phyloP scores from a whole-genome alignment of 2,329 filamentous ascomycete genomes.

The Neobulgaria alba region DNA sequence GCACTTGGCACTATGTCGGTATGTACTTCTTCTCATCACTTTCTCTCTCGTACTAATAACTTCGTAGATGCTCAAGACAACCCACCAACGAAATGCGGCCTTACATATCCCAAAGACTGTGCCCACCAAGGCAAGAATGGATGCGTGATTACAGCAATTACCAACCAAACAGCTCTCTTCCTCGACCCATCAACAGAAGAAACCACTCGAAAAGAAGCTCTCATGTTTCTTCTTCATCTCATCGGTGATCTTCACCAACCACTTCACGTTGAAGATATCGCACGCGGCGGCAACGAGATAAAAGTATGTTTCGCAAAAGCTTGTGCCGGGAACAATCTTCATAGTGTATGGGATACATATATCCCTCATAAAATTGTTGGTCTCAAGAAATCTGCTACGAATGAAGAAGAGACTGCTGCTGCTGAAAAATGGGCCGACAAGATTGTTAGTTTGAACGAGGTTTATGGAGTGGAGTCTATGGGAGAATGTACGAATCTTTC shows the following conservation, averaged over 20 bases:
- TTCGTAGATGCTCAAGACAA: conserved; percentile 35
- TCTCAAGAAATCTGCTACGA: conserved; percentile 22
- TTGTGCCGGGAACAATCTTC: conserved; percentile 47
- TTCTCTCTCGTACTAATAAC: too few species aligned
- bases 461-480: background rate
- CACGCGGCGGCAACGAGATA: conserved; percentile 59
- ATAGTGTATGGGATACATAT: conserved; percentile 64
- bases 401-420: conserved; percentile 3
- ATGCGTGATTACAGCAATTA: conserved; percentile 42
- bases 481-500: conserved; percentile 40
- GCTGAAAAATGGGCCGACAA: conserved; percentile 39
- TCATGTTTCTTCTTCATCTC: conserved; percentile 62
- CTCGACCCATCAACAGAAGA: conserved; percentile 36
- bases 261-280: conserved; percentile 53
- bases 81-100: background rate
- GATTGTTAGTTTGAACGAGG: conserved; percentile 26
- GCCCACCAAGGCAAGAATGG: conserved; percentile 37
- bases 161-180: conserved; percentile 38
- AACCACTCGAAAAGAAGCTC: conserved; percentile 1
- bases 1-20: conserved; percentile 58
- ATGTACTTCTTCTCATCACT: too few species aligned
- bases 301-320: conserved; percentile 49
- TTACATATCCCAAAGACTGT: conserved; percentile 37
- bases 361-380: conserved; percentile 56
- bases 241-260: conserved; percentile 61